Conservation (phyloP, 2,329 filamentous ascomycete species). For the Colletotrichum godetiae region DNA sequence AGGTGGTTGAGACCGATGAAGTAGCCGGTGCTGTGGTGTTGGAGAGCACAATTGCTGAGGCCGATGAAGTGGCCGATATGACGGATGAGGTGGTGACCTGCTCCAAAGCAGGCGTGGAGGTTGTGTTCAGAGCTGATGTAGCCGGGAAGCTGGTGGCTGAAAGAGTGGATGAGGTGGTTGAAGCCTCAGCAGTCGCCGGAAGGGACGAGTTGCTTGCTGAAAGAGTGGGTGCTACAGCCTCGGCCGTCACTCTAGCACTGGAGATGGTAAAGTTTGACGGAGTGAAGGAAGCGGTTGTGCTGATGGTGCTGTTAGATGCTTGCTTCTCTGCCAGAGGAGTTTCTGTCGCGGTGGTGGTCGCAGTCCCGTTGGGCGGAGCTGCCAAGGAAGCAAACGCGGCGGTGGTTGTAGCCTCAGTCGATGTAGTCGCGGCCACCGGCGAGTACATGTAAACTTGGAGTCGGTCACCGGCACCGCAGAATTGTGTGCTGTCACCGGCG, state of each 20-base stretch:
- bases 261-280: conserved; percentile 5
- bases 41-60: no score
- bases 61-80: not conserved
- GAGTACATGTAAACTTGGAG: conserved; percentile 47
- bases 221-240: not conserved
- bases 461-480: conserved; percentile 48
- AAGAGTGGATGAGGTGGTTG: not conserved
- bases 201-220: not conserved
- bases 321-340: not conserved
- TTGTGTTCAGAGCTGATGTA: no score
- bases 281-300: not conserved
- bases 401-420: not conserved
- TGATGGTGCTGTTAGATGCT: not conserved
- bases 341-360: not conserved
- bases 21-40: no score
- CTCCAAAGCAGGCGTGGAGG: no score
- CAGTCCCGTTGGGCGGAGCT: not conserved
- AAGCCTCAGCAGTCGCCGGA: not conserved
- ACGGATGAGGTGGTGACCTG: not conserved
- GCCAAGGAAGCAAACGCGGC: conserved; percentile 1
- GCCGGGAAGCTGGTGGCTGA: not conserved
- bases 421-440: not conserved
- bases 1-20: not conserved
- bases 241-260: not conserved
- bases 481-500: conserved; percentile 45